Base-by-base conservation (phyloP, 371 early-diverging fungal species). In the Actinomortierella wolfii region DNA sequence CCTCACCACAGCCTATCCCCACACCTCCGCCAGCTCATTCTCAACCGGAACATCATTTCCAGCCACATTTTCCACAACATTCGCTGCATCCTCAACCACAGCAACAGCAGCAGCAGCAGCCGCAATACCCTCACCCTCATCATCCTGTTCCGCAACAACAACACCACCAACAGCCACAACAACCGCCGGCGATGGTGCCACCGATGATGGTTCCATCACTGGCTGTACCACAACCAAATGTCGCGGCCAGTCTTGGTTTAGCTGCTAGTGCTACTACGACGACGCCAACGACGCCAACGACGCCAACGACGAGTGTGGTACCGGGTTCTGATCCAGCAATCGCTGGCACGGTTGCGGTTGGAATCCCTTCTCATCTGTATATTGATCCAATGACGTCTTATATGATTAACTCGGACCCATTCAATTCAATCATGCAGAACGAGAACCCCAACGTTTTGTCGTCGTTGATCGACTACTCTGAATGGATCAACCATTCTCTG, bases 391-490 rank as follows among this genome's bases (percentile, higher is more conserved):
- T 73, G 43, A 59, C 18, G 20, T 52, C 67, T 1, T 50, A 62
- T 24, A 51, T 67, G 15, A 56, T 73, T 57, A 57, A 41, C 17
- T 21, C 74, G 1, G 74, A 73, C 42, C 74, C 74, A 21, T 73
- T 73, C 24, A 46, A 63, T 20, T 63, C 74, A 15, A 73, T 73
- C 43, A 45, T 73, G 56, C 74, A 73, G 60, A 67, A 62, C 24
- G 74, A 73, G 54, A 34, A 34, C 34, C 67, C 74, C 26, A 73
- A 67, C 51, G 59, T 67, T 8, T 44, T 73, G 17, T 73, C 74
- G 20, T 73, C 74, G 25, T 51, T 73, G 50, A 73, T 73, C 43
- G 74, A 73, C 23, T 73, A 73, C 26, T 73, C 74, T 8, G 74
- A 73, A 42, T 73, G 74, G 74, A 48, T 73, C 43, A 73, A 73